These are phyloP conservation scores for Pseudisothecium myosuroides DNA, from an alignment of 225 moss, liverwort and hornwort genomes.

Conservation along the genomic window DNA sequence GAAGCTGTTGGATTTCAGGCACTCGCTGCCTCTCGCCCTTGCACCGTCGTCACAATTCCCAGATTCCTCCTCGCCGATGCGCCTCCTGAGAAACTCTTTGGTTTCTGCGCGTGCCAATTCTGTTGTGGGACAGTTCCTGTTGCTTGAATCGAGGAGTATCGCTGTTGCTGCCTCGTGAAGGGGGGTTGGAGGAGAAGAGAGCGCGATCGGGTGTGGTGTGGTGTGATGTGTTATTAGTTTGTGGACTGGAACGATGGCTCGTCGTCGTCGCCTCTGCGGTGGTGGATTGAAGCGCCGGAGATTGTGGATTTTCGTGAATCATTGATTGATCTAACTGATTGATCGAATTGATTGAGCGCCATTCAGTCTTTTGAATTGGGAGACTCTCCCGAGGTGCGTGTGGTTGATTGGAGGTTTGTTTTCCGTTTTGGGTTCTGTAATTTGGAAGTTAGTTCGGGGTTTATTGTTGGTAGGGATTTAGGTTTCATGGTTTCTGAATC, in stretches of 20 bases:
- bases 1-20: background rate
- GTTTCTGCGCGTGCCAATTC: background rate
- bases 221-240: background rate
- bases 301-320: background rate
- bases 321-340: background rate
- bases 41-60: background rate
- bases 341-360: background rate
- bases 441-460: background rate
- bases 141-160: background rate
- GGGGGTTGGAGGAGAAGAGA: background rate
- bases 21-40: background rate
- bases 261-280: background rate
- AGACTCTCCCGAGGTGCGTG: background rate
- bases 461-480: background rate
- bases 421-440: background rate
- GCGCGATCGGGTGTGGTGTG: background rate
- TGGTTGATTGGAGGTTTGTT: background rate
- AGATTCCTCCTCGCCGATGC: background rate
- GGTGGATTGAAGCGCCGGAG: background rate
- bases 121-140: no score
- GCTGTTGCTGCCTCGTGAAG: background rate
- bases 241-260: background rate
- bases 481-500: background rate
- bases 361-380: background rate
- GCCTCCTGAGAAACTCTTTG: no score